These are phyloP conservation scores for Piloderma croceum DNA, from an alignment of 768 basidiomycete genomes.

Conservation along the genomic window DNA sequence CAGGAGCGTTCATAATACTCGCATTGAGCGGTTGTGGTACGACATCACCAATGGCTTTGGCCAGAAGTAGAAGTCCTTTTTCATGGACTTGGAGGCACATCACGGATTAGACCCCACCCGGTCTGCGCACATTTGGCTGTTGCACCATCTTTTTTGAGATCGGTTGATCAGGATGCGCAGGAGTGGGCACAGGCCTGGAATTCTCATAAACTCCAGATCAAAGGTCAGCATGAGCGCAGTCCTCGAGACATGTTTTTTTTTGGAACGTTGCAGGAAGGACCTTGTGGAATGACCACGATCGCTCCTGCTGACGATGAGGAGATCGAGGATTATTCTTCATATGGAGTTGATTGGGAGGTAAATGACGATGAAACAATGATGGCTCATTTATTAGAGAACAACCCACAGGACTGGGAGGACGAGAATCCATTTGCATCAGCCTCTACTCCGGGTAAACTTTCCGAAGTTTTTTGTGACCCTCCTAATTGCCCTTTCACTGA, in stretches of 20 bases:
- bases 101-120: constrained; percentile 20
- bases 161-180: constrained; percentile 21
- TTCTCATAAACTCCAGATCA: constrained; percentile 16
- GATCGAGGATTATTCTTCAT: neutral
- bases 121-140: constrained; percentile 30
- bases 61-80: constrained; percentile 29
- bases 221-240: constrained; percentile 3
- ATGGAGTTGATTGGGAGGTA: constrained; percentile 9
- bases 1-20: too few species aligned
- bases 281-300: constrained; percentile 15
- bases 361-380: neutral
- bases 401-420: constrained; percentile 7
- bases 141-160: constrained; percentile 28
- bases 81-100: constrained; percentile 23
- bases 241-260: constrained; percentile 18
- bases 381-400: constrained; percentile 2
- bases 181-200: constrained; percentile 29
- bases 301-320: constrained; percentile 2
- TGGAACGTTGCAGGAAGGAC: constrained; percentile 27
- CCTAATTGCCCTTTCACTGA: constrained; percentile 12
- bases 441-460: constrained; percentile 3
- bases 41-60: constrained; percentile 29
- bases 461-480: constrained; percentile 10
- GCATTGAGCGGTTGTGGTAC: too few species aligned
- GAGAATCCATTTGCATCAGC: constrained; percentile 5